Evolutionary conservation across 371 early-diverging fungal genomes (phyloP).

Genomic region (Thermomucor indicae-seudaticae): DNA sequence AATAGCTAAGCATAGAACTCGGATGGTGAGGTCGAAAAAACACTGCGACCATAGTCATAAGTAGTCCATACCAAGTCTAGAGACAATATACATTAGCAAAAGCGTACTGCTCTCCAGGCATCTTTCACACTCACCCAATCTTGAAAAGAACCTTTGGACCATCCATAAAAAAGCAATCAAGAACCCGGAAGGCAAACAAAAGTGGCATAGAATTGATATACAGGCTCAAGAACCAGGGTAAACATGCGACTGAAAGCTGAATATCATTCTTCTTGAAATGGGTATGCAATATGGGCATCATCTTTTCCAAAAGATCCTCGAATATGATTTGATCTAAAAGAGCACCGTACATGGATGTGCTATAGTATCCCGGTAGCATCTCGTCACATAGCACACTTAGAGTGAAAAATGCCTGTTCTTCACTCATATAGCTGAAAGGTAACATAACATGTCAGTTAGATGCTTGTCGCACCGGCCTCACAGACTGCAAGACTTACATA

Average conservation of each 20-base stretch:
- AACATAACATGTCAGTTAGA: neutral
- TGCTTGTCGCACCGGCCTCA: neutral
- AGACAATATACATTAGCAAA: no score
- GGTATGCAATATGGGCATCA: constrained; percentile 72
- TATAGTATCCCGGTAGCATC: constrained; percentile 93
- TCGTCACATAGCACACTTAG: constrained; percentile 86
- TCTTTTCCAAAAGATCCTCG: constrained; percentile 77
- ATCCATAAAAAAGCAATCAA: constrained; percentile 95
- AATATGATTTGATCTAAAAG: constrained; percentile 93
- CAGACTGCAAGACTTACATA: constrained; percentile 47
- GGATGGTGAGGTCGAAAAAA: no score
- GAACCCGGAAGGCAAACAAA: constrained; percentile 78
- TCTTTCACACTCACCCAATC: constrained; percentile 64
- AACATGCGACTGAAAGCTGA: constrained; percentile 89
- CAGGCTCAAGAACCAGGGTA: constrained; percentile 96
- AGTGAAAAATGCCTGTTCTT: constrained; percentile 97
- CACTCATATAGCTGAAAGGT: constrained; percentile 70
- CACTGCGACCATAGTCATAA: no score
- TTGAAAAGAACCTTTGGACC: constrained; percentile 93
- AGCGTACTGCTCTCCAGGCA: no score
- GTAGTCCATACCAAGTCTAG: no score
- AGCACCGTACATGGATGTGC: constrained; percentile 96
- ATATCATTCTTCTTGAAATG: constrained; percentile 87
- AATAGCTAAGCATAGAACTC: constrained; percentile 59
- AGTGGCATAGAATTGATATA: constrained; percentile 94